Conservation (phyloP, 2,329 filamentous ascomycete genomes). For the Neonectria magnoliae region DNA sequence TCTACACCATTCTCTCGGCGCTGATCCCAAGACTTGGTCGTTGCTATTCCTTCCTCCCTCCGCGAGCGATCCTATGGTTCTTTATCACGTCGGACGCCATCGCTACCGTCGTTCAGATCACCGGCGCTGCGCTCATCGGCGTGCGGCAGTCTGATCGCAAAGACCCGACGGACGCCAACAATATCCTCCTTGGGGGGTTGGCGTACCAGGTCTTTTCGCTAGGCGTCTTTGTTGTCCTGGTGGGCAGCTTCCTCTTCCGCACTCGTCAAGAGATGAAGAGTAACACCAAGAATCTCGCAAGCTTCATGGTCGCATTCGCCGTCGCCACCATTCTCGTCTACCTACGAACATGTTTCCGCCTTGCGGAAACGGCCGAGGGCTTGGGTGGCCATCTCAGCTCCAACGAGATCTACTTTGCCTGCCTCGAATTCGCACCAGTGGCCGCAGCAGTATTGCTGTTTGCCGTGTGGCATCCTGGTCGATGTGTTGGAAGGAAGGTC, state of each 20-base stretch:
- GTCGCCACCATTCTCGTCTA: conserved; percentile 60
- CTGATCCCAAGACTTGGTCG: conserved; percentile 58
- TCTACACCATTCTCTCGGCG: conserved; percentile 64
- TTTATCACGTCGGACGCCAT: conserved; percentile 66
- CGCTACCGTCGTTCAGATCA: conserved; percentile 62
- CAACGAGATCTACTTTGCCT: conserved; percentile 63
- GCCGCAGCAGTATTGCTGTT: conserved; percentile 59
- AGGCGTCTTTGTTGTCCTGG: conserved; percentile 57
- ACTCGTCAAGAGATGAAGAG: conserved; percentile 43
- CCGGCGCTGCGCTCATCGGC: conserved; percentile 65
- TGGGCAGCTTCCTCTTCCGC: conserved; percentile 52
- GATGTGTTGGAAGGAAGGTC: conserved; percentile 43
- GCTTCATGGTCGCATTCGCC: conserved; percentile 55
- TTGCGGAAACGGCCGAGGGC: conserved; percentile 64
- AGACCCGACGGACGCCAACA: conserved; percentile 62
- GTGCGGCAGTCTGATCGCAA: conserved; percentile 57
- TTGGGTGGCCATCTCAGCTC: conserved; percentile 56
- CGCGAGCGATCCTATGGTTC: conserved; percentile 60
- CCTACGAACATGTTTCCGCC: conserved; percentile 62
- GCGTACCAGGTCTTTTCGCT: conserved; percentile 65
- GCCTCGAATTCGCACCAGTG: conserved; percentile 65
- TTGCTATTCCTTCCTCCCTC: conserved; percentile 55
- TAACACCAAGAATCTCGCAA: conserved; percentile 42
- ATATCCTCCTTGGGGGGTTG: conserved; percentile 65
- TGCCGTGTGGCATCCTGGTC: conserved; percentile 46